Evolutionary conservation across 1,284 basidiomycete species (phyloP).

Genomic region (Thecaphora thlaspeos): DNA sequence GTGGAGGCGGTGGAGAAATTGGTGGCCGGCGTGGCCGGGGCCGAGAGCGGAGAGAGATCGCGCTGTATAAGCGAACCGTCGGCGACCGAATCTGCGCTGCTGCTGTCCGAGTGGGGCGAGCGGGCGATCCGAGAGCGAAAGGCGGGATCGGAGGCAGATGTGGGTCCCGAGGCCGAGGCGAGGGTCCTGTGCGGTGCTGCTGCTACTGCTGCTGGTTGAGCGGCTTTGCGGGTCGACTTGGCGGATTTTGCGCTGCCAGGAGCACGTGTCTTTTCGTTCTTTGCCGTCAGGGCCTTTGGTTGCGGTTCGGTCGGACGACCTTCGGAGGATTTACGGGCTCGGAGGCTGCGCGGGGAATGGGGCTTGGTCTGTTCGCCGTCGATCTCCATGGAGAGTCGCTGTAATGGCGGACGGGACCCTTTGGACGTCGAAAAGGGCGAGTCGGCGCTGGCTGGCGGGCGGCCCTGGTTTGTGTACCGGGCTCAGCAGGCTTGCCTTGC

Average conservation of each 20-base stretch:
- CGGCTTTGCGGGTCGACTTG: too few relatives aligned
- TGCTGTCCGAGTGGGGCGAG: neutral
- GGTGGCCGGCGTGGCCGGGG: constrained; percentile 11
- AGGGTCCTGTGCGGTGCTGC: too few relatives aligned
- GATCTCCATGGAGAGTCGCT: constrained; percentile 1
- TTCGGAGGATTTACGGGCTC: neutral
- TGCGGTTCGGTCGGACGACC: neutral
- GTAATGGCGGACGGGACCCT: neutral
- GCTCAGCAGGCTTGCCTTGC: too few relatives aligned
- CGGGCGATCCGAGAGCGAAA: neutral
- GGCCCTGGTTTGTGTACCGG: too few relatives aligned
- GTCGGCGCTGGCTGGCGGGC: too few relatives aligned
- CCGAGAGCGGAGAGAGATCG: constrained; percentile 5
- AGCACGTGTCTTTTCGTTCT: too few relatives aligned
- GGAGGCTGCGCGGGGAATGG: neutral
- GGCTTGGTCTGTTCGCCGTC: neutral
- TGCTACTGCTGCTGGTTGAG: neutral
- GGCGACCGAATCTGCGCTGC: neutral
- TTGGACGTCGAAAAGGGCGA: too few relatives aligned
- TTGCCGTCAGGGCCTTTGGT: neutral
- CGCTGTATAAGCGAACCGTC: neutral
- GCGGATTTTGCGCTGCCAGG: too few relatives aligned
- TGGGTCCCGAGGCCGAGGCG: too few relatives aligned
- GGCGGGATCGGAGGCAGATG: too few relatives aligned
- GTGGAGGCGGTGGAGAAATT: constrained; percentile 5